A percentile compares a stretch with the other conserved stretches of the same genome.
Evolutionary conservation across 495 filamentous ascomycete genomes (phyloP).

Genomic region (Penicillium arizonense): DNA sequence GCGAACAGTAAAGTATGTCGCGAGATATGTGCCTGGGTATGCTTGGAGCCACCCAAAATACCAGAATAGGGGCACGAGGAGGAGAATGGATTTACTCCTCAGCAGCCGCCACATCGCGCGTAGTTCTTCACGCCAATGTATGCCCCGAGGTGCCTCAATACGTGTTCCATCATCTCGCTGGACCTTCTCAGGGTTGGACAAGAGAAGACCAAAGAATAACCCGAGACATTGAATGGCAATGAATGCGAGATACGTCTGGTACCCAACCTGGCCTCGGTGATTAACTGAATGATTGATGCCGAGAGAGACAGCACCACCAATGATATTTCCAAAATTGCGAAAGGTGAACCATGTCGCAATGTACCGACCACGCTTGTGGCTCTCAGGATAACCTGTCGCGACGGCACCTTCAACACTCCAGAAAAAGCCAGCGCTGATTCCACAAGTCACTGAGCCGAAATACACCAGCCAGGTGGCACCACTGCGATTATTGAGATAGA

Average conservation of each 20-base stretch:
- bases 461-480: slow-evolving; percentile 55
- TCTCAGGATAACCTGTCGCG: slow-evolving; percentile 52
- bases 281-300: slow-evolving; percentile 49
- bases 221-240: slow-evolving; percentile 53
- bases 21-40: slow-evolving; percentile 54
- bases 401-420: slow-evolving; percentile 58
- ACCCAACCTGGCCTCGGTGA: slow-evolving; percentile 49
- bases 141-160: slow-evolving; percentile 31
- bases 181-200: slow-evolving; percentile 54
- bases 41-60: slow-evolving; percentile 54
- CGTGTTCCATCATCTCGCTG: slow-evolving; percentile 45
- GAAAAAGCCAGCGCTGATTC: slow-evolving; percentile 50
- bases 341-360: slow-evolving; percentile 55
- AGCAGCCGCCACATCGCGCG: slow-evolving; percentile 33
- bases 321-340: slow-evolving; percentile 51
- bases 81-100: slow-evolving; percentile 45
- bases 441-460: slow-evolving; percentile 52
- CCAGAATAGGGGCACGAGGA: slow-evolving; percentile 51
- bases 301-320: slow-evolving; percentile 54
- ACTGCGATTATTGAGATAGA: slow-evolving; percentile 58
- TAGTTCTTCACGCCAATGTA: slow-evolving; percentile 38
- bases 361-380: slow-evolving; percentile 51
- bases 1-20: slow-evolving; percentile 57
- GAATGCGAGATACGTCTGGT: slow-evolving; percentile 50
- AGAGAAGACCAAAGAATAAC: slow-evolving; percentile 43